Evolutionary conservation across 2,329 filamentous ascomycete genomes (phyloP).

Genomic region (Tolypocladium nubicola): DNA sequence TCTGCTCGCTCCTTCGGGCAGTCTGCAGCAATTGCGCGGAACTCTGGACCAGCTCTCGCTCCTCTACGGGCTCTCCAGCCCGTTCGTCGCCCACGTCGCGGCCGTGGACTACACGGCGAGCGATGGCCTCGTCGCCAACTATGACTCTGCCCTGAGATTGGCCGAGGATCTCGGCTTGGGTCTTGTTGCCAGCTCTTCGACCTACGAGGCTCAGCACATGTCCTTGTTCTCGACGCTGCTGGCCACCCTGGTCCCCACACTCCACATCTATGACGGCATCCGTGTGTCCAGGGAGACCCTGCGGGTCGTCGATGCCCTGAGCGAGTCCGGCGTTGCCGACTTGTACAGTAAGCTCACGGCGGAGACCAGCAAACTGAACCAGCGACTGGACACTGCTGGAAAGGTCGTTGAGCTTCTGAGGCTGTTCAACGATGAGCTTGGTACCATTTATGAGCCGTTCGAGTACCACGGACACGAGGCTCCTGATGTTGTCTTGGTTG

Average conservation of each 20-base stretch:
- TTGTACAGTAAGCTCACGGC: constrained; percentile 58
- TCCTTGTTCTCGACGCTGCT: constrained; percentile 76
- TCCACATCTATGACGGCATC: constrained; percentile 84
- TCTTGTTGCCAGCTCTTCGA: constrained; percentile 73
- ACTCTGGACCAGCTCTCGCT: constrained; percentile 85
- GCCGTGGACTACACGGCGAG: constrained; percentile 71
- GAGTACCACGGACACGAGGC: constrained; percentile 82
- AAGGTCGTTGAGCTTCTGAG: constrained; percentile 61
- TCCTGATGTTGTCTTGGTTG: constrained; percentile 75
- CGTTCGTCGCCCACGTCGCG: constrained; percentile 84
- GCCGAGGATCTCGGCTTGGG: constrained; percentile 86
- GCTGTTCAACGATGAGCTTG: constrained; percentile 80
- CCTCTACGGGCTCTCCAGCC: constrained; percentile 84
- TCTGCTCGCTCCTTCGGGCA: constrained; percentile 76
- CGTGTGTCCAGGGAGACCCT: constrained; percentile 74
- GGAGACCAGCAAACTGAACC: constrained; percentile 50
- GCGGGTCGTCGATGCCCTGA: constrained; percentile 71
- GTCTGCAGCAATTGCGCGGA: constrained; percentile 68
- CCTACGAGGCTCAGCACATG: constrained; percentile 94
- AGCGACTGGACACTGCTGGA: constrained; percentile 61
- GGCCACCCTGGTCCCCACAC: constrained; percentile 66
- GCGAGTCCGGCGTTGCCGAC: constrained; percentile 57
- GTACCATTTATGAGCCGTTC: constrained; percentile 85
- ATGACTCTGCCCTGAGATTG: constrained; percentile 66
- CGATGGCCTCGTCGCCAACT: constrained; percentile 75